Evolutionary conservation across 2,329 filamentous ascomycete genomes (phyloP).

Genomic region (Tolypocladium nubicola): DNA sequence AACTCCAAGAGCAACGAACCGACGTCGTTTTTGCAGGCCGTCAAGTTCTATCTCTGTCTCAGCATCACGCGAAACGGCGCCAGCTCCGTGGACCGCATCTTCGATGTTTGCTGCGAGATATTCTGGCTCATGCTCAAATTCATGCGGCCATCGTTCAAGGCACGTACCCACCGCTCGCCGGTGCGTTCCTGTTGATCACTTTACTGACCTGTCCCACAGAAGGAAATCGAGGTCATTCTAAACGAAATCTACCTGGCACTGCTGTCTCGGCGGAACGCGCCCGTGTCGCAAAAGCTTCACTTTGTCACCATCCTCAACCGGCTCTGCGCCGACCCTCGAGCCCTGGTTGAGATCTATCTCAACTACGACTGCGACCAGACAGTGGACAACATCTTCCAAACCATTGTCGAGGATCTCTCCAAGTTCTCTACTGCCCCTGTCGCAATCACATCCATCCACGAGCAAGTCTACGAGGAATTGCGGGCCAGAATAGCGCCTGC

Average conservation of each 20-base stretch:
- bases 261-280: slow-evolving; percentile 76
- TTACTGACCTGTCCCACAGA: slow-evolving; percentile 37
- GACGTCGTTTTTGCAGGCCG: slow-evolving; percentile 84
- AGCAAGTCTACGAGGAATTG: slow-evolving; percentile 79
- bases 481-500: slow-evolving; percentile 49
- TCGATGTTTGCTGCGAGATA: slow-evolving; percentile 92
- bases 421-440: slow-evolving; percentile 75
- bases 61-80: slow-evolving; percentile 92
- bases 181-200: background rate
- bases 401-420: slow-evolving; percentile 85
- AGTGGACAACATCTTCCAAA: slow-evolving; percentile 95
- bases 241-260: slow-evolving; percentile 96
- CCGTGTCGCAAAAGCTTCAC: slow-evolving; percentile 82
- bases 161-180: slow-evolving; percentile 21
- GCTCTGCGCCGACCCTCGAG: slow-evolving; percentile 75
- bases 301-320: slow-evolving; percentile 80
- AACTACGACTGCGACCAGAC: slow-evolving; percentile 97
- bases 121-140: slow-evolving; percentile 97
- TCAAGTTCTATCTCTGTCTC: slow-evolving; percentile 93
- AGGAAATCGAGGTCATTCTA: slow-evolving; percentile 95
- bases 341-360: slow-evolving; percentile 87
- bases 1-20: slow-evolving; percentile 82
- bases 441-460: slow-evolving; percentile 61
- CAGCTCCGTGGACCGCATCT: slow-evolving; percentile 83
- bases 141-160: slow-evolving; percentile 89